phyloP scores from a whole-genome alignment of 208 protist species.

The Sergeia podlipaevii region DNA sequence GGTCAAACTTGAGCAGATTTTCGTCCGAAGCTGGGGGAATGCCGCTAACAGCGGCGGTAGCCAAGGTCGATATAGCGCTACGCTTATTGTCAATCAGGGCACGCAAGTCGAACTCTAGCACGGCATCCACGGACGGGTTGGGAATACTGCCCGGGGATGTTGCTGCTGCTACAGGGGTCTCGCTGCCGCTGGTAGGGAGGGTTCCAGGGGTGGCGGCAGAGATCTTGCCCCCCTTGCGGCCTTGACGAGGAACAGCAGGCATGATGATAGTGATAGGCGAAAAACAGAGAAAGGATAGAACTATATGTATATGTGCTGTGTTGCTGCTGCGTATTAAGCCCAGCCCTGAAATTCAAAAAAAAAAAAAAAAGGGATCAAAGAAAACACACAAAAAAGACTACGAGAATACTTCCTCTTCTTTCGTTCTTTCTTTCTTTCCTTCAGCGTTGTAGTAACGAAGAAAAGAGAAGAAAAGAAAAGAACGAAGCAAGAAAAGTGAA shows the following conservation, averaged over 20 bases:
- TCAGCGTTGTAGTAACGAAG: no score
- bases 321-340: conserved; percentile 1
- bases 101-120: conserved; percentile 43
- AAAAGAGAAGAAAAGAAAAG: conserved; percentile 1
- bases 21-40: conserved; percentile 26
- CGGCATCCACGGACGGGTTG: conserved; percentile 6
- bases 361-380: conserved; percentile 2
- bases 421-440: no score
- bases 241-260: conserved; percentile 72
- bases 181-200: no score
- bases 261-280: conserved; percentile 21
- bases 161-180: conserved; percentile 29
- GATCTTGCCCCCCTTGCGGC: conserved; percentile 87
- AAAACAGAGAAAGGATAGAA: conserved; percentile 7
- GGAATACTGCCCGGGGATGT: conserved; percentile 57
- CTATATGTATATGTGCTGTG: conserved; percentile 4
- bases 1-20: conserved; percentile 86
- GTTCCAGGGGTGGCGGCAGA: conserved; percentile 41
- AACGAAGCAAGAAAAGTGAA: conserved; percentile 1
- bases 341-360: not conserved
- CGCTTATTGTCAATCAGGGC: conserved; percentile 40
- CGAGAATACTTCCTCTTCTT: no score
- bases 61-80: conserved; percentile 13
- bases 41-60: conserved; percentile 24
- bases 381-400: conserved; percentile 1